Conservation (phyloP, 2,329 filamentous ascomycete genomes). For the Sporothrix protearum region DNA sequence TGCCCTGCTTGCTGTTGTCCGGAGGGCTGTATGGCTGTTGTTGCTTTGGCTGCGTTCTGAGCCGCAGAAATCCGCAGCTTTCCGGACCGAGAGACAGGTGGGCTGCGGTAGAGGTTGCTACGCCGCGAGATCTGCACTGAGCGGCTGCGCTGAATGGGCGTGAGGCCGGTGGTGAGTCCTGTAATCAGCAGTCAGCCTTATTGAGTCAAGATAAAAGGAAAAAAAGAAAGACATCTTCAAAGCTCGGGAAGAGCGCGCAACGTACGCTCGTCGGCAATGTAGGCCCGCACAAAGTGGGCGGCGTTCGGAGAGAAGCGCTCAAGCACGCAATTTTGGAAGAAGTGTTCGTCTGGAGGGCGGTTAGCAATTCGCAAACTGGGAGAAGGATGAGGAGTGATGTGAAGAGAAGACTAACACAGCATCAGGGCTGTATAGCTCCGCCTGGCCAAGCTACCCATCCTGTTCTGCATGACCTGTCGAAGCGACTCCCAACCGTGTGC, state of each 20-base stretch:
- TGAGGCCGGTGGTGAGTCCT: not conserved
- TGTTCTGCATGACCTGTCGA: slow-evolving; percentile 26
- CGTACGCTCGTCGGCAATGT: slow-evolving; percentile 26
- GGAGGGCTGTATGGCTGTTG: no score
- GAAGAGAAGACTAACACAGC: slow-evolving; percentile 32
- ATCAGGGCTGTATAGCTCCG: slow-evolving; percentile 33
- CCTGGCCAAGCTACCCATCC: slow-evolving; percentile 28
- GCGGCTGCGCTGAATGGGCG: not conserved
- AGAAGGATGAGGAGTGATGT: not conserved
- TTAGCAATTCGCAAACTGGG: not conserved
- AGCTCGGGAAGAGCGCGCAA: not conserved
- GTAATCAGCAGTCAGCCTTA: not conserved
- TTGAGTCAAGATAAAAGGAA: not conserved
- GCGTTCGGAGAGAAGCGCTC: slow-evolving; percentile 32
- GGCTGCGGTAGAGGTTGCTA: not conserved
- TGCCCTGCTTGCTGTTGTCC: no score
- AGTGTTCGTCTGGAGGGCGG: slow-evolving; percentile 35
- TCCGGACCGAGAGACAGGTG: no score
- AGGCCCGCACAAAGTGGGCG: slow-evolving; percentile 20
- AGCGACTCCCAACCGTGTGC: slow-evolving; percentile 30
- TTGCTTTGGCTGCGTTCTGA: not conserved
- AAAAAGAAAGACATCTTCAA: not conserved
- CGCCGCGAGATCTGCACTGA: not conserved
- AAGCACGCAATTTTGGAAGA: slow-evolving; percentile 34
- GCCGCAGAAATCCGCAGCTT: not conserved